phyloP scores from a whole-genome alignment of 2,329 filamentous ascomycete species.

The Fusarium sp. region DNA sequence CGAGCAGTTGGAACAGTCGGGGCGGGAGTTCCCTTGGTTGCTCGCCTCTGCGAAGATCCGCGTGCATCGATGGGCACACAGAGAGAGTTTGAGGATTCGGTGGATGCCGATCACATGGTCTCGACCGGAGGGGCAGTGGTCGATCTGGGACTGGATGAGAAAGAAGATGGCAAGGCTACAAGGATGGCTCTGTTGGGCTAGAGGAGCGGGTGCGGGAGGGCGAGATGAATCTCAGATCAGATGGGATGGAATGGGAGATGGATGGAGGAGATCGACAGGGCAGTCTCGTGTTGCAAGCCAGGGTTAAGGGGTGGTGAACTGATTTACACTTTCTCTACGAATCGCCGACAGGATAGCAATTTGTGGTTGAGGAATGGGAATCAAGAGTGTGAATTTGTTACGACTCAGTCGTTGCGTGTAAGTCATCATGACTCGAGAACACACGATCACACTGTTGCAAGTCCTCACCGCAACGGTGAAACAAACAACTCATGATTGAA shows the following conservation, averaged over 20 bases:
- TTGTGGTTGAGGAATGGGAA: constrained; percentile 3
- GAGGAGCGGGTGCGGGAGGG: constrained; percentile 12
- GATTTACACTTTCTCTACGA: background rate
- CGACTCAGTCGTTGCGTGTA: constrained; percentile 3
- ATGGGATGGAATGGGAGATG: constrained; percentile 11
- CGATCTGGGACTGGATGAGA: constrained; percentile 18
- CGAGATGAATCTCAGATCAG: constrained; percentile 24
- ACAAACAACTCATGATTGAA: background rate
- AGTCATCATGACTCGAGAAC: constrained; percentile 2
- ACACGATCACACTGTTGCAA: constrained; percentile 6
- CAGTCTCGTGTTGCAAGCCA: constrained; percentile 14
- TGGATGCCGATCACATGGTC: constrained; percentile 38
- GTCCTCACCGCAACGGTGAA: constrained; percentile 9
- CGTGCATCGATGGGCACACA: constrained; percentile 5
- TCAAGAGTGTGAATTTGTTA: background rate
- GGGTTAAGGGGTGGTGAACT: constrained; percentile 11
- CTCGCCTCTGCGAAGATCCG: constrained; percentile 17
- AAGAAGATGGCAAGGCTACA: constrained; percentile 10
- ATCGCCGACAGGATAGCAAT: background rate
- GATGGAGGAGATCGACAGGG: constrained; percentile 39
- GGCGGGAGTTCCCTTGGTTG: constrained; percentile 26
- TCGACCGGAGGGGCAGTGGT: constrained; percentile 25
- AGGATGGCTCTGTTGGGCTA: constrained; percentile 27
- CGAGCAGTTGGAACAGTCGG: constrained; percentile 29
- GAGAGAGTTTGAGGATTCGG: constrained; percentile 11